Base-by-base conservation (phyloP, 768 basidiomycete species). In the Zangia roseola region DNA sequence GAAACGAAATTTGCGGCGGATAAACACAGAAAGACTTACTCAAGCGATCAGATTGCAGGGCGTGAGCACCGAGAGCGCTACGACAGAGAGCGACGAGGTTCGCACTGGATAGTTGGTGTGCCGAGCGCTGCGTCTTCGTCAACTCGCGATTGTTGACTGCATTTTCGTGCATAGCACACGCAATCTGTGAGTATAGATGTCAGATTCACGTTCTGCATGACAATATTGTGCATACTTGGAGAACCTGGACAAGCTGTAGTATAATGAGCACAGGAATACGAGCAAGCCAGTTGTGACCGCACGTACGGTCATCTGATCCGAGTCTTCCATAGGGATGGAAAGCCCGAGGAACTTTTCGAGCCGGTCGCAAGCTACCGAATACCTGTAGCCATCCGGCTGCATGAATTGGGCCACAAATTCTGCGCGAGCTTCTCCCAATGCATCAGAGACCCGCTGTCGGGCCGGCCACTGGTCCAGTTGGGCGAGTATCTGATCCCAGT, bases 131-230 rank as follows among this genome's bases (percentile, higher is more conserved):
- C 1, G 20, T 2, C 4, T 4, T 6, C 24, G 55, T 35, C 47
- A 62, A 50, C 12, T 10, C 0, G 12, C 26, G 16, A 16, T 58
- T 58, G 1, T 50, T 61, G 41, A 61, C 12, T 12, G 56, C 59
- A 14, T 41, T 58, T 49, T 64, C 53, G 5, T 61, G 62, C 61
- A 62, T 49, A 9, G 56, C 62, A 31, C 49, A 53, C 3, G 62
- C 61, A 30, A 14, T 6, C 30, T 30, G 30, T 2, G 6, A 30
- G 3, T 14, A 30, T 2, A 30, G 30, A 13, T 6, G 14, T 12
- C 30, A 30, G 30, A 13, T 30, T 14, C 13, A 30, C 4, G 16
- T 25, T 23, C 28, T 30, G 35, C 5, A 21, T n/a, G 19, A 17
- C 20, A 13, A 16, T 9, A 44, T 8, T 4, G 20, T 5, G 34